Evolutionary conservation across 1,284 basidiomycete genomes (phyloP).

Genomic region (Cryptococcus floricola): DNA sequence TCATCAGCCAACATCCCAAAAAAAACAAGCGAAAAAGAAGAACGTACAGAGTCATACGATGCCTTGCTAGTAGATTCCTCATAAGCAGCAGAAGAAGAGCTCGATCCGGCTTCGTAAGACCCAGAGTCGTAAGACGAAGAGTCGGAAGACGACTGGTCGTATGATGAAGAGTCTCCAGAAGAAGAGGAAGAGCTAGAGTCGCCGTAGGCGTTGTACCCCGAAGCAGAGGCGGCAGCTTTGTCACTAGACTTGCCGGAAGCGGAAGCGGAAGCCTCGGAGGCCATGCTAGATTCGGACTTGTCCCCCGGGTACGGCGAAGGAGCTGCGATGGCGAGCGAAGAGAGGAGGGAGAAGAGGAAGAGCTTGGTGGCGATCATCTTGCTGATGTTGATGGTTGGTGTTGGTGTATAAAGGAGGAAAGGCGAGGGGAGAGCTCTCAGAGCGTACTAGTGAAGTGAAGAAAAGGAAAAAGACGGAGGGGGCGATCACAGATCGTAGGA

Average conservation of each 20-base stretch:
- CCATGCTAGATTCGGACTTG: neutral
- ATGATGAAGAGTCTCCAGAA: too few relatives aligned
- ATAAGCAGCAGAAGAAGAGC: neutral
- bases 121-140: neutral
- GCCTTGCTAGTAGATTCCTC: neutral
- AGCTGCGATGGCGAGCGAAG: neutral
- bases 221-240: too few relatives aligned
- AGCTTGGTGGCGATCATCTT: constrained; percentile 2
- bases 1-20: neutral
- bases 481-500: neutral
- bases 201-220: neutral
- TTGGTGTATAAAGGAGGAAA: neutral
- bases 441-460: neutral
- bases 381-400: neutral
- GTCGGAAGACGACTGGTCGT: neutral
- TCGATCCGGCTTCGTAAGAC: neutral
- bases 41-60: neutral
- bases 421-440: neutral
- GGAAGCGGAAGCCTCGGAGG: neutral
- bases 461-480: neutral
- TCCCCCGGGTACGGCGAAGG: neutral
- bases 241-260: neutral
- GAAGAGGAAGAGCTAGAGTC: too few relatives aligned
- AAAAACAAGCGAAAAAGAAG: neutral
- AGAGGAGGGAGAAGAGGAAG: constrained; percentile 2